phyloP scores from a whole-genome alignment of 2,329 filamentous ascomycete genomes.

The Curvularia spicifera region DNA sequence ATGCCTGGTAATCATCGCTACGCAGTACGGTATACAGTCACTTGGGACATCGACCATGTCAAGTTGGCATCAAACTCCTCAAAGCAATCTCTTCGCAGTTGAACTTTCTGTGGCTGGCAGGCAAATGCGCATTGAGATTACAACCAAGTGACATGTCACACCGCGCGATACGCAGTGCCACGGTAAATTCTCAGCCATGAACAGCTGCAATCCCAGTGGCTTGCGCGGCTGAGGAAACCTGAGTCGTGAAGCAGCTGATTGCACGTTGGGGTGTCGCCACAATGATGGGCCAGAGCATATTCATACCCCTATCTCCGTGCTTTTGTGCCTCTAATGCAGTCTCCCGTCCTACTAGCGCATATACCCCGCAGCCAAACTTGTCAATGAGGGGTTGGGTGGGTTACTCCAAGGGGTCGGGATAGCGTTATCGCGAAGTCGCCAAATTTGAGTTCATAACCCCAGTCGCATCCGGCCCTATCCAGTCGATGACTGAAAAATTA shows the following conservation, averaged over 20 bases:
- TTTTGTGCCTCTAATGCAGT: neutral
- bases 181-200: neutral
- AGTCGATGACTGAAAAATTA: neutral
- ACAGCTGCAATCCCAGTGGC: neutral
- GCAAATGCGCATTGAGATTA: neutral
- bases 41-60: too few relatives aligned
- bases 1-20: neutral
- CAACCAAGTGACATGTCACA: neutral
- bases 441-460: neutral
- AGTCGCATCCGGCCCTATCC: neutral
- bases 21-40: neutral
- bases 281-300: neutral
- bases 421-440: neutral
- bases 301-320: neutral
- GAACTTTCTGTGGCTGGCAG: neutral
- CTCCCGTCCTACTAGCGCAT: neutral
- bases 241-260: neutral
- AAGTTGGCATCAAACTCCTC: neutral
- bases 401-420: neutral
- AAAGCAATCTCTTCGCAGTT: neutral
- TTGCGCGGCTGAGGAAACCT: neutral
- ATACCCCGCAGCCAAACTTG: neutral
- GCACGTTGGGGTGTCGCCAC: neutral
- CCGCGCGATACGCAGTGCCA: neutral
- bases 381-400: neutral